Conservation (phyloP, 2,329 filamentous ascomycete genomes). For the Hymenoscyphus occultus region DNA sequence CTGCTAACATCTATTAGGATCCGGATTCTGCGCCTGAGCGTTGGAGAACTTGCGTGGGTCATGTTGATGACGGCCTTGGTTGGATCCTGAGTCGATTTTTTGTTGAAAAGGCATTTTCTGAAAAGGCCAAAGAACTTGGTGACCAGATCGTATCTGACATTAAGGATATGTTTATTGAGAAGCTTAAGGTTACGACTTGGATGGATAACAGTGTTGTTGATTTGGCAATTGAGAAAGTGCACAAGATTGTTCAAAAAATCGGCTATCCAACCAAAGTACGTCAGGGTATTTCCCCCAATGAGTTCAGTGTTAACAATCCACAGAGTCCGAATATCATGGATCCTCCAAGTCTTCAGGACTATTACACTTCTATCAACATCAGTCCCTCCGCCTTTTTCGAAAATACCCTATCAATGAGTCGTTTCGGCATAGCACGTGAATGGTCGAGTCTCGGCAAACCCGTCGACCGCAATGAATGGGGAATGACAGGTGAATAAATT, state of each 20-base stretch:
- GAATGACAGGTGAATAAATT: slow-evolving; percentile 43
- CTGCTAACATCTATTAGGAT: slow-evolving; percentile 40
- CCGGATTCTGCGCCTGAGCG: slow-evolving; percentile 60
- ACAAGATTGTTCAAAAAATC: slow-evolving; percentile 66
- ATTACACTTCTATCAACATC: slow-evolving; percentile 54
- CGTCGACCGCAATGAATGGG: slow-evolving; percentile 58
- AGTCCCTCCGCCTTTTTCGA: slow-evolving; percentile 52
- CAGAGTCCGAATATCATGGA: slow-evolving; percentile 58
- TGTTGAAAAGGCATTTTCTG: slow-evolving; percentile 64
- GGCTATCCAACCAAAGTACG: slow-evolving; percentile 57
- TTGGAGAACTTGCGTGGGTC: slow-evolving; percentile 62
- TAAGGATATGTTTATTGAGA: slow-evolving; percentile 62
- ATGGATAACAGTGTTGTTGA: slow-evolving; percentile 60
- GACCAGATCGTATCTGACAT: slow-evolving; percentile 70
- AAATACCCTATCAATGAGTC: slow-evolving; percentile 52
- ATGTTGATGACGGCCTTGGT: slow-evolving; percentile 56
- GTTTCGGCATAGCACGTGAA: slow-evolving; percentile 45
- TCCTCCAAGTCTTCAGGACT: slow-evolving; percentile 51
- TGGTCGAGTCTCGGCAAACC: slow-evolving; percentile 61
- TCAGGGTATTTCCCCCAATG: not conserved
- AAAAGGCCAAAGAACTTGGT: slow-evolving; percentile 63
- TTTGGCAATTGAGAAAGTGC: slow-evolving; percentile 61
- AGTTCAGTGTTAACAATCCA: slow-evolving; percentile 17
- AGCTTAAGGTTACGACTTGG: slow-evolving; percentile 58
- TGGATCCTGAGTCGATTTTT: slow-evolving; percentile 73